Evolutionary conservation across 2,329 filamentous ascomycete species (phyloP), one percentile per base, ranked within the genome.

Genomic region (Epichloe gansuensis): DNA sequence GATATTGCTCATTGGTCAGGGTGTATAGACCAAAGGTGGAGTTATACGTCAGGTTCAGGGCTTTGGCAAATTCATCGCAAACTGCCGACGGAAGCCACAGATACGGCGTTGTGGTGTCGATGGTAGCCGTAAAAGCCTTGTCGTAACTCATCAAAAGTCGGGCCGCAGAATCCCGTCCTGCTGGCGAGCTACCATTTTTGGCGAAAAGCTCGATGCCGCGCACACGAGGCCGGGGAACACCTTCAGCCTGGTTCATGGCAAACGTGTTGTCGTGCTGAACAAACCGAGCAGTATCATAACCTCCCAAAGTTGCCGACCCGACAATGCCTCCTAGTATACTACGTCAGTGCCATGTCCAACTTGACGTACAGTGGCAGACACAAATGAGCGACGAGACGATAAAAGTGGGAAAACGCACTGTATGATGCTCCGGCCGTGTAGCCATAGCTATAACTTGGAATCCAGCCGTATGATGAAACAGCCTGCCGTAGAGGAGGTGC

Each of bases 371-470:
- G n/a, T 17, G 3, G 34, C 8, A 13, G n/a, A 17, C 17, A 9
- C 23, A 9, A 5, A 43, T 6, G 9, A 15, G 17, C 2, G 23
- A 12, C 9, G 4, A n/a, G 25, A 13, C 15, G n/a, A 35, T 17
- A 15, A 7, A n/a, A 13, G 17, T 38, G 13, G 11, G 9, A 31
- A n/a, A 15, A 53, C 76, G 64, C 69, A 82, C 82, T 75, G 61
- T 89, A 89, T 55, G 76, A 76, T n/a, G 84, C 84, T 15, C 86
- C 86, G 41, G 85, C 85, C 3, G 85, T 89, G 63, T 83, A 89
- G 49, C 82, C 84, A 62, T 85, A 89, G 42, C 82, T 86, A 55
- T 87, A 74, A 63, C 85, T 88, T 1, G 84, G 81, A 47, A 89
- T 85, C 53, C 68, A 70, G 8, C 77, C 76, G 52, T 76, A 72